phyloP scores from a whole-genome alignment of 2,329 filamentous ascomycete species.

The Trichoderma sp. region DNA sequence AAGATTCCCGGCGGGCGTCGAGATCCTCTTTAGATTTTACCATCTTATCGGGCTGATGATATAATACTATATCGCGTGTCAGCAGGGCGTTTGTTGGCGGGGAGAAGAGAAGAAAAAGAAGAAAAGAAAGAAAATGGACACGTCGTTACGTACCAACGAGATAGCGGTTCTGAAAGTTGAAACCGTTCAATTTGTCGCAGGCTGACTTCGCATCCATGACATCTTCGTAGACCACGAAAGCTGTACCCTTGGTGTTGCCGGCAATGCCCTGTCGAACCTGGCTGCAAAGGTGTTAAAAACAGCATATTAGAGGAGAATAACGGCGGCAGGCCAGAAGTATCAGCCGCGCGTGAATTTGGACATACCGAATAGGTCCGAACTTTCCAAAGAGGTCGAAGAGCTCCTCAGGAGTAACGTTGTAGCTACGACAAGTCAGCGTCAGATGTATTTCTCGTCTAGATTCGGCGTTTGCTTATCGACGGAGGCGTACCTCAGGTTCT shows the following conservation, averaged over 20 bases:
- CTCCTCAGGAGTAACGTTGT: constrained; percentile 97
- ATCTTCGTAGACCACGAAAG: constrained; percentile 99
- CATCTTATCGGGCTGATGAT: constrained; percentile 66
- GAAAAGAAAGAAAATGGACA: not conserved
- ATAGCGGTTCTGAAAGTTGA: constrained; percentile 99
- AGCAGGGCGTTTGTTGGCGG: not conserved
- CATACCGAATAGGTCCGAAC: constrained; percentile 91
- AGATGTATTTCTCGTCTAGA: not conserved
- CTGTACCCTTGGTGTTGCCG: constrained; percentile 95
- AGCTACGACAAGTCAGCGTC: constrained; percentile 64
- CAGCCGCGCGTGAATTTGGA: constrained; percentile 22
- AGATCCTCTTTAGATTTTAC: constrained; percentile 88
- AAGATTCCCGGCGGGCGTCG: constrained; percentile 88
- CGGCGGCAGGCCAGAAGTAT: constrained; percentile 7
- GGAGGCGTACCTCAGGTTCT: constrained; percentile 82
- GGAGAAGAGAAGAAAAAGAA: not conserved
- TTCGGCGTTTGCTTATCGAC: not conserved
- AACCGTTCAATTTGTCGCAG: constrained; percentile 99
- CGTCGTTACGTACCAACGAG: constrained; percentile 72
- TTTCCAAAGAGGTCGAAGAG: constrained; percentile 98
- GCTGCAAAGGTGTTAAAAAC: constrained; percentile 47
- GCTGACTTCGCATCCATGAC: constrained; percentile 98
- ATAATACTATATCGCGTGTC: constrained; percentile 48
- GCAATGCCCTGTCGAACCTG: constrained; percentile 99
- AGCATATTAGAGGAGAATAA: not conserved